phyloP scores from a whole-genome alignment of 1,284 basidiomycete species.

The Pseudozyma flocculosa region DNA sequence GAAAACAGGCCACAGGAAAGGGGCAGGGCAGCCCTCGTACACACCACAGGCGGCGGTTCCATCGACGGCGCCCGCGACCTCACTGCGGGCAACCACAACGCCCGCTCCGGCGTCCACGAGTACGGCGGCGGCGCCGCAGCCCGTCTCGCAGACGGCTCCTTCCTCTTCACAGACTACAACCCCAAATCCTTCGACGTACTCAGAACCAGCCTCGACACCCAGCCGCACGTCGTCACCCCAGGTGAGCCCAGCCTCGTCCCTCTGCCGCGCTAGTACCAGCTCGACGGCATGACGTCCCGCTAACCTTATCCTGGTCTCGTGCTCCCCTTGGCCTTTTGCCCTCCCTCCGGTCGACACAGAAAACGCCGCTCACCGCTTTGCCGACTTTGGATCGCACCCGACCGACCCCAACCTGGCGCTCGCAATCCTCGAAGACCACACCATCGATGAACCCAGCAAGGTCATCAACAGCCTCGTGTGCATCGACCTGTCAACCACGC shows the following conservation, averaged over 20 bases:
- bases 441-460: slow-evolving; percentile 64
- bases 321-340: not conserved
- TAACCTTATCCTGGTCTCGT: too few species aligned
- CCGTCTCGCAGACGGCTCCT: slow-evolving; percentile 19
- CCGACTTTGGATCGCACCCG: slow-evolving; percentile 59
- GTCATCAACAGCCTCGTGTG: slow-evolving; percentile 67
- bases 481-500: slow-evolving; percentile 60
- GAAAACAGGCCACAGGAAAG: slow-evolving; percentile 68
- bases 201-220: slow-evolving; percentile 18
- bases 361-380: slow-evolving; percentile 66
- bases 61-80: slow-evolving; percentile 19
- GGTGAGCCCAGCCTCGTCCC: slow-evolving; percentile 59
- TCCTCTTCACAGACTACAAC: slow-evolving; percentile 43
- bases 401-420: slow-evolving; percentile 61
- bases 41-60: slow-evolving; percentile 58
- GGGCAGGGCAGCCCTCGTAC: slow-evolving; percentile 66
- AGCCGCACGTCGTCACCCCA: slow-evolving; percentile 67
- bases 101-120: slow-evolving; percentile 45
- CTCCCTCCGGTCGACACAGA: slow-evolving; percentile 56
- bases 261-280: too few species aligned
- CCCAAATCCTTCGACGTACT: slow-evolving; percentile 25
- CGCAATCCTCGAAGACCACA: slow-evolving; percentile 70
- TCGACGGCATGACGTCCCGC: too few species aligned
- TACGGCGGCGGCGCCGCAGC: slow-evolving; percentile 50
- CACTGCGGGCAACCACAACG: slow-evolving; percentile 25